Base-by-base conservation (phyloP, 192 early-diverging fungal species). In the Paraglomus occultum region DNA sequence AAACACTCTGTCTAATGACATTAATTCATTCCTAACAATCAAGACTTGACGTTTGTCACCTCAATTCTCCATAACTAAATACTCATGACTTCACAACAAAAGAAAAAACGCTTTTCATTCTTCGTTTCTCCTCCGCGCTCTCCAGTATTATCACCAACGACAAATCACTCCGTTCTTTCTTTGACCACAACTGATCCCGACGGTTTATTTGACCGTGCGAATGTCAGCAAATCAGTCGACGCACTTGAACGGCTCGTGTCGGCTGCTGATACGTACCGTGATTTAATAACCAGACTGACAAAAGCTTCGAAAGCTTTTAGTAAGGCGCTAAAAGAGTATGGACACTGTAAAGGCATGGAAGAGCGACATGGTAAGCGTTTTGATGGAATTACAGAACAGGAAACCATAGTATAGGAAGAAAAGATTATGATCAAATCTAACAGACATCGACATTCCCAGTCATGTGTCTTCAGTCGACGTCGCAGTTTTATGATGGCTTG, bases 391-490 rank as follows among this genome's bases (percentile, higher is more conserved):
- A 8, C 6, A 68, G 18, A 4, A 46, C 43, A 47, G 58, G 55
- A 23, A 20, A 10, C 20, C 51, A 52, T 4, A 17, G 8, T 31
- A 61, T 44, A 43, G 11, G 12, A 22, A 44, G 6, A 11, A 61
- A 31, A 3, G 31, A 31, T 31, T 3, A 31, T 31, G 31, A 31
- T 3, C 1, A 31, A 31, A 31, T 31, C 31, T 31, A 31, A 31
- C 31, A 3, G 31, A 31, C 3, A 31, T 31, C 31, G 31, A 31
- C 31, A 31, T 31, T 31, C 31, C 5, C 54, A 79, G 77, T 76
- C 61, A 79, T 79, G 78, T 79, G 78, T 67, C 68, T 79, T 48
- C 75, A 76, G 72, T 75, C 78, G 1, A 72, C 78, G 22, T 74
- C 78, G 46, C 75, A 79, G 60, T 79, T 79, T 79, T 79, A 79